Evolutionary conservation across 495 filamentous ascomycete genomes (phyloP).

Genomic region (Penicillium steckii): DNA sequence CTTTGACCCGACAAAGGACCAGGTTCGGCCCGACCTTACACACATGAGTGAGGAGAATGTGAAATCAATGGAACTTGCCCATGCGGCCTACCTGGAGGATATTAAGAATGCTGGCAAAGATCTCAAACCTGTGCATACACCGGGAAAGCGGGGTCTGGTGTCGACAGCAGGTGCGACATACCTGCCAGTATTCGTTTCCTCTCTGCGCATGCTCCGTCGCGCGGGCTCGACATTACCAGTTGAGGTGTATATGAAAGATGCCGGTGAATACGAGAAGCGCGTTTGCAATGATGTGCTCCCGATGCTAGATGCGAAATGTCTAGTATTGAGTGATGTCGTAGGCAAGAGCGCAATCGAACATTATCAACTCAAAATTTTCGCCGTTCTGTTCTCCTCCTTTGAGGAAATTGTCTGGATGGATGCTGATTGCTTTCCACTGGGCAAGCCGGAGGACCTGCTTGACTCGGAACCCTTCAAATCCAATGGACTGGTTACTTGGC

Average conservation of each 20-base stretch:
- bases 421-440: slow-evolving; percentile 55
- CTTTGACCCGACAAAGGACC: slow-evolving; percentile 34
- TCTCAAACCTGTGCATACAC: slow-evolving; percentile 41
- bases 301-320: slow-evolving; percentile 49
- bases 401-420: slow-evolving; percentile 63
- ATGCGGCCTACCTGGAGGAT: slow-evolving; percentile 42
- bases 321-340: slow-evolving; percentile 46
- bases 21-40: slow-evolving; percentile 36
- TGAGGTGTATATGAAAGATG: slow-evolving; percentile 55
- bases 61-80: slow-evolving; percentile 37
- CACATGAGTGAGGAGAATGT: slow-evolving; percentile 31
- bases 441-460: slow-evolving; percentile 52
- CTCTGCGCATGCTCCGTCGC: slow-evolving; percentile 57
- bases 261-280: slow-evolving; percentile 46
- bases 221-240: slow-evolving; percentile 56
- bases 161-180: slow-evolving; percentile 48
- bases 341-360: slow-evolving; percentile 39
- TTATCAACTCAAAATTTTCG: slow-evolving; percentile 61
- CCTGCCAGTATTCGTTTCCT: slow-evolving; percentile 48
- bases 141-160: slow-evolving; percentile 53
- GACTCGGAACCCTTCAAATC: slow-evolving; percentile 49
- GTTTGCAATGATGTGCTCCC: slow-evolving; percentile 55
- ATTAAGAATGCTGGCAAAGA: slow-evolving; percentile 26
- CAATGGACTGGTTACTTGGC: slow-evolving; percentile 58
- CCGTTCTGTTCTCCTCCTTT: slow-evolving; percentile 60